Conservation (phyloP, 2,329 filamentous ascomycete species). For the Clarireedia paspali region DNA sequence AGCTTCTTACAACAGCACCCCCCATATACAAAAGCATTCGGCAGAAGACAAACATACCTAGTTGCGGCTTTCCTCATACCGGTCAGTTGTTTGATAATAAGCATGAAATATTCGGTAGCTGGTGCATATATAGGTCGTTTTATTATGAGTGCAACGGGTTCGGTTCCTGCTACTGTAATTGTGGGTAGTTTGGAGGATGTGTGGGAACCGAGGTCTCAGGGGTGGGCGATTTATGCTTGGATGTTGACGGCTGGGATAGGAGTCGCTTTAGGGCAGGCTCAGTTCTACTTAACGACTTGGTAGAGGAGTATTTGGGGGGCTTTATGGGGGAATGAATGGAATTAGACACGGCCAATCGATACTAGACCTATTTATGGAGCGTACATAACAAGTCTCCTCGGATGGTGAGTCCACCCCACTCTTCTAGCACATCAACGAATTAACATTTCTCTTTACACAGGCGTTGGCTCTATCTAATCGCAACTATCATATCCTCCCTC, state of each 20-base stretch:
- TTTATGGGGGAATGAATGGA: too few relatives aligned
- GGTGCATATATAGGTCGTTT: slow-evolving; percentile 36
- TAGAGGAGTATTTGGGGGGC: too few relatives aligned
- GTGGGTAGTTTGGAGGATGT: slow-evolving; percentile 43
- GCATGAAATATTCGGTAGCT: slow-evolving; percentile 30
- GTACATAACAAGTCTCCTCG: slow-evolving; percentile 32
- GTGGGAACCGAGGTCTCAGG: slow-evolving; percentile 36
- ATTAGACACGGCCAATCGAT: neutral
- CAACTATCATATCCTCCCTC: slow-evolving; percentile 31
- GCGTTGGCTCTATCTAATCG: slow-evolving; percentile 39
- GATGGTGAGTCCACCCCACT: slow-evolving; percentile 29
- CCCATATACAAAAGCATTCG: slow-evolving; percentile 33
- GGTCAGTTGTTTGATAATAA: slow-evolving; percentile 33
- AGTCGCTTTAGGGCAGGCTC: slow-evolving; percentile 23
- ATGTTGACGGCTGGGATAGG: slow-evolving; percentile 36
- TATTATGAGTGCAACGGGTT: slow-evolving; percentile 37
- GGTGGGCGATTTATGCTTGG: slow-evolving; percentile 41
- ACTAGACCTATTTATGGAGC: slow-evolving; percentile 38
- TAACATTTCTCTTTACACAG: slow-evolving; percentile 18
- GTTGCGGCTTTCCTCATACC: slow-evolving; percentile 29
- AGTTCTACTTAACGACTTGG: too few relatives aligned
- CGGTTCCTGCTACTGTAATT: slow-evolving; percentile 40
- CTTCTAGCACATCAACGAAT: neutral
- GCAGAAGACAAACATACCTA: slow-evolving; percentile 31
- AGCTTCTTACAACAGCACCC: slow-evolving; percentile 12